A percentile compares a stretch with the other conserved stretches of the same genome.
Evolutionary conservation across 192 early-diverging fungal genomes (phyloP).

Genomic region (Umbelopsis sp.): DNA sequence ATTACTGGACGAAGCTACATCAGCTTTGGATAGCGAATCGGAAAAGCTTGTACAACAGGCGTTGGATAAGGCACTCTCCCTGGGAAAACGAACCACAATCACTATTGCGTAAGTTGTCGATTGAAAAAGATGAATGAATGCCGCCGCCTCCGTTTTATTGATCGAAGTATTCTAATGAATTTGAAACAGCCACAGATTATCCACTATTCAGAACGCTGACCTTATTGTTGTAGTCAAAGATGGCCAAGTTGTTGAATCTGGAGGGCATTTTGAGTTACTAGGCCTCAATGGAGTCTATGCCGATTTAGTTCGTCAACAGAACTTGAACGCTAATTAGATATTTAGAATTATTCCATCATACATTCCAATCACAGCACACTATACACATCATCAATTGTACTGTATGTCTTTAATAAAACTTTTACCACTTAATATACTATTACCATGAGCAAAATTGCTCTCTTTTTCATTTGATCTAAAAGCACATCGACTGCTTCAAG

Average conservation of each 20-base stretch:
- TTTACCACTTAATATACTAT: no score
- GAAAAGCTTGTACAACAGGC: slow-evolving; percentile 71
- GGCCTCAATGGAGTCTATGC: slow-evolving; percentile 54
- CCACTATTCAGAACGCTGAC: slow-evolving; percentile 19
- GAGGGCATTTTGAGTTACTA: slow-evolving; percentile 60
- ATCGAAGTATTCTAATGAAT: slow-evolving; percentile 1
- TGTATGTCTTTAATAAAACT: no score
- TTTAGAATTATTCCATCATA: neutral
- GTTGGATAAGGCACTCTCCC: slow-evolving; percentile 61
- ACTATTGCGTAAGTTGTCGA: slow-evolving; percentile 51
- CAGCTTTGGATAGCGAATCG: slow-evolving; percentile 68
- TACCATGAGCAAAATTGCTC: no score
- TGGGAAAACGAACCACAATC: slow-evolving; percentile 62
- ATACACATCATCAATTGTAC: no score
- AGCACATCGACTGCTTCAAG: no score
- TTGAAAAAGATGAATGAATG: neutral
- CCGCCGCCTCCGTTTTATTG: no score
- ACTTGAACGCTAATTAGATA: slow-evolving; percentile 30
- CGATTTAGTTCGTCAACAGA: slow-evolving; percentile 70
- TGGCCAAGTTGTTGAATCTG: slow-evolving; percentile 61
- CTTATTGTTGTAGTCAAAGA: slow-evolving; percentile 75
- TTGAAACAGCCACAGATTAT: slow-evolving; percentile 11
- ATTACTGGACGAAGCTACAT: slow-evolving; percentile 84
- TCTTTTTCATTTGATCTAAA: no score
- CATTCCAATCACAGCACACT: neutral